Conservation (phyloP, 768 basidiomycete species). For the Kwoniella bestiolae region DNA sequence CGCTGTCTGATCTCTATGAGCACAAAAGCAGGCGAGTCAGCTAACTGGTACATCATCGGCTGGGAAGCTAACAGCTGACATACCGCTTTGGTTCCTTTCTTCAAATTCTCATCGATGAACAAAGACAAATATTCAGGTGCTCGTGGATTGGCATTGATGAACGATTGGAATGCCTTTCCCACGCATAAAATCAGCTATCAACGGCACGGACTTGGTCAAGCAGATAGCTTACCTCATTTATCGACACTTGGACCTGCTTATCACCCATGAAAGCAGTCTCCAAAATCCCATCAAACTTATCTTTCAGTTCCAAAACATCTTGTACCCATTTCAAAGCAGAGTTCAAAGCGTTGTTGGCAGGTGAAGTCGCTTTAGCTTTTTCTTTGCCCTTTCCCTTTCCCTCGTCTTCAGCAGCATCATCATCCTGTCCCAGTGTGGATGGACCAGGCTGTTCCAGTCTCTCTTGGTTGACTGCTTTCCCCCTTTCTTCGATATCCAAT, state of each 20-base stretch:
- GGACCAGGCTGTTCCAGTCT: conserved; percentile 27
- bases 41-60: too few relatives aligned
- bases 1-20: conserved; percentile 87
- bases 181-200: conserved; percentile 2
- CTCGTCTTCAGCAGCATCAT: conserved; percentile 28
- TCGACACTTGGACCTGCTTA: conserved; percentile 73
- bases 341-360: conserved; percentile 59
- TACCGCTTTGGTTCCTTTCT: conserved; percentile 91
- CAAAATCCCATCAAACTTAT: conserved; percentile 82
- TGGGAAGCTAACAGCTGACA: conserved; percentile 51
- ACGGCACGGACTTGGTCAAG: neutral
- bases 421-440: conserved; percentile 18
- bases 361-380: conserved; percentile 9
- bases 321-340: conserved; percentile 91
- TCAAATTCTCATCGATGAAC: conserved; percentile 95
- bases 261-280: conserved; percentile 71
- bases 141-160: conserved; percentile 84
- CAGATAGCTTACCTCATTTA: conserved; percentile 76
- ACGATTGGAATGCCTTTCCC: conserved; percentile 82
- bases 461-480: conserved; percentile 75
- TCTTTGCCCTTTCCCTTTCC: conserved; percentile 56
- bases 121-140: conserved; percentile 93
- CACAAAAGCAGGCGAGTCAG: neutral
- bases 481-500: conserved; percentile 72
- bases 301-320: conserved; percentile 85